phyloP scores from a whole-genome alignment of 148 eudicot species.

The Arctostaphylos glauca region DNA sequence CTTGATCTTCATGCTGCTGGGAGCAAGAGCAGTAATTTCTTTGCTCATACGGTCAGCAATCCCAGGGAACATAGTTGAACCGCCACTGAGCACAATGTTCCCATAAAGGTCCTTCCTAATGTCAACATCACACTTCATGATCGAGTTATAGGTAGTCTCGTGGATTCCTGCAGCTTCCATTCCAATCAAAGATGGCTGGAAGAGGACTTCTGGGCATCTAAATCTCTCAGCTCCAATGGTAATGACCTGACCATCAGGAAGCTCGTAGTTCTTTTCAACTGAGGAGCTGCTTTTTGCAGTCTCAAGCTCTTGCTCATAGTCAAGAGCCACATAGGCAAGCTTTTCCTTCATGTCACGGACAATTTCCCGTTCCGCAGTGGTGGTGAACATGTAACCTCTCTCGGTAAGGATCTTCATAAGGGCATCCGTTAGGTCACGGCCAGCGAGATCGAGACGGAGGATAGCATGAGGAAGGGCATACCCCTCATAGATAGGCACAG shows the following conservation, averaged over 20 bases:
- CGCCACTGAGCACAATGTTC: slow-evolving; percentile 41
- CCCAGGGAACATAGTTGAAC: slow-evolving; percentile 46
- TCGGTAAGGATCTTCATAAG: slow-evolving; percentile 36
- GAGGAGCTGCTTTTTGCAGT: slow-evolving; percentile 36
- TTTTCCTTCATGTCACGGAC: slow-evolving; percentile 39
- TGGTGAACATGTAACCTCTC: slow-evolving; percentile 40
- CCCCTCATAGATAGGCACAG: slow-evolving; percentile 40
- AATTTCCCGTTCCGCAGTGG: slow-evolving; percentile 40
- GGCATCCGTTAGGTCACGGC: slow-evolving; percentile 30
- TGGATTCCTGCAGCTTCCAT: slow-evolving; percentile 39
- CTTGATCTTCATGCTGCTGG: slow-evolving; percentile 41
- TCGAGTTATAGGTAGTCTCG: slow-evolving; percentile 35
- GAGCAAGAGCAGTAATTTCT: slow-evolving; percentile 38
- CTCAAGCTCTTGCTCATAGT: slow-evolving; percentile 34
- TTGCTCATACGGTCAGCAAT: slow-evolving; percentile 43
- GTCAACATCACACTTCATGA: slow-evolving; percentile 42
- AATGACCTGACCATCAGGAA: slow-evolving; percentile 40
- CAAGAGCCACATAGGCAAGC: slow-evolving; percentile 38
- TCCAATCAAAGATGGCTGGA: slow-evolving; percentile 37
- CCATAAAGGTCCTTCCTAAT: slow-evolving; percentile 40
- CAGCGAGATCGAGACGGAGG: slow-evolving; percentile 30
- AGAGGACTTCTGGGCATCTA: slow-evolving; percentile 37
- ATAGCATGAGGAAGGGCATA: slow-evolving; percentile 40
- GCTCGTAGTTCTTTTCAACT: slow-evolving; percentile 37
- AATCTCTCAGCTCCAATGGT: slow-evolving; percentile 39